Conservation (phyloP, 1,139 yeast species). For the Taphrina communis region DNA sequence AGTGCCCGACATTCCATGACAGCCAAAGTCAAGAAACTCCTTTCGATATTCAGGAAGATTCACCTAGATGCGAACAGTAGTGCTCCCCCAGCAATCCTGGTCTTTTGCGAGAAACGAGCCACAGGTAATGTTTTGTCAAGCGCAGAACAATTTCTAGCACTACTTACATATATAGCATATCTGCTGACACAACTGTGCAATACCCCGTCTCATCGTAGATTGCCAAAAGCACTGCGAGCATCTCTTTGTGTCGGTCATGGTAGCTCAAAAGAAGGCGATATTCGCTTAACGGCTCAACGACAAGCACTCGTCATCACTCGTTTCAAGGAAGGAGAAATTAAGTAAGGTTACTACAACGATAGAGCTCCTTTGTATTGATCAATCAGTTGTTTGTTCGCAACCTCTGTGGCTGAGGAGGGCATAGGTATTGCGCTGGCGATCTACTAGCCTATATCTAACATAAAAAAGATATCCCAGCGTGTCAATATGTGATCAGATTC, state of each 20-base stretch:
- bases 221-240: constrained; percentile 31
- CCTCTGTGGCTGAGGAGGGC: constrained; percentile 46
- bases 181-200: constrained; percentile 27
- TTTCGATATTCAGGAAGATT: constrained; percentile 23
- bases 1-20: constrained; percentile 14
- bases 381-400: constrained; percentile 39
- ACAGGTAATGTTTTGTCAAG: constrained; percentile 18
- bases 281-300: constrained; percentile 39
- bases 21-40: constrained; percentile 38
- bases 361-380: neutral
- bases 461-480: constrained; percentile 15
- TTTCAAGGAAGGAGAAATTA: constrained; percentile 37
- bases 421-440: constrained; percentile 25
- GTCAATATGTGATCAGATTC: constrained; percentile 37
- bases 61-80: constrained; percentile 17
- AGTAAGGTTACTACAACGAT: constrained; percentile 10
- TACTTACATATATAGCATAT: constrained; percentile 31
- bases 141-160: neutral
- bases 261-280: constrained; percentile 28
- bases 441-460: neutral
- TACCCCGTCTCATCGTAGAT: neutral
- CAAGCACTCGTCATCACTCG: constrained; percentile 40
- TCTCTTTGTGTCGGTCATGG: constrained; percentile 44
- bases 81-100: constrained; percentile 23
- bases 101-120: constrained; percentile 42